Percentiles rank a stretch among this genome's conserved stretches.
Evolutionary conservation across 2,329 filamentous ascomycete genomes (phyloP).

Genomic region (Clonostachys rosea): DNA sequence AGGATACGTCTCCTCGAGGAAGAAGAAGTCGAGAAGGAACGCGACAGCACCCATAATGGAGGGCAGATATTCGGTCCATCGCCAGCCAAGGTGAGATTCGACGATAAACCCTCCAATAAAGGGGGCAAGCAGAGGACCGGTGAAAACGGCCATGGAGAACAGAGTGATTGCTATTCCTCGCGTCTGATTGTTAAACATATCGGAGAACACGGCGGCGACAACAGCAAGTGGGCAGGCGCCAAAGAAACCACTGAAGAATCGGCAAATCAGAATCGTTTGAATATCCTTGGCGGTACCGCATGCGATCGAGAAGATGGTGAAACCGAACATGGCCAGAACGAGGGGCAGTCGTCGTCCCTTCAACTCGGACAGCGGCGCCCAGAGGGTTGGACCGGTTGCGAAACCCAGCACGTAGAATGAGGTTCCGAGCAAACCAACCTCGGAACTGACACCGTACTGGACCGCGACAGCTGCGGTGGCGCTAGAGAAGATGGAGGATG

Average conservation of each 20-base stretch:
- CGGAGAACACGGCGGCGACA: constrained; percentile 66
- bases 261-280: constrained; percentile 64
- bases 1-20: constrained; percentile 67
- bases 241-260: constrained; percentile 71
- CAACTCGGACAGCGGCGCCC: constrained; percentile 70
- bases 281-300: constrained; percentile 63
- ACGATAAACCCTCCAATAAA: constrained; percentile 67
- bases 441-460: constrained; percentile 55
- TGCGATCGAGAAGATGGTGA: constrained; percentile 64
- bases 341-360: constrained; percentile 62
- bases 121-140: constrained; percentile 62
- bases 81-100: constrained; percentile 61
- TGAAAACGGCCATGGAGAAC: constrained; percentile 51
- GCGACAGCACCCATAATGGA: constrained; percentile 52
- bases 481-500: constrained; percentile 70
- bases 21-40: constrained; percentile 54
- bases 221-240: constrained; percentile 65
- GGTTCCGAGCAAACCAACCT: constrained; percentile 61
- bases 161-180: constrained; percentile 44
- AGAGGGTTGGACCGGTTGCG: constrained; percentile 66
- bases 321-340: constrained; percentile 60
- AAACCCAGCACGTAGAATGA: constrained; percentile 70
- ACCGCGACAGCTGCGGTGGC: constrained; percentile 53
- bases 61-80: constrained; percentile 28
- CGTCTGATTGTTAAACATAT: constrained; percentile 64